Evolutionary conservation across 805 yeast species (phyloP).

Genomic region (Priceomyces castillae): DNA sequence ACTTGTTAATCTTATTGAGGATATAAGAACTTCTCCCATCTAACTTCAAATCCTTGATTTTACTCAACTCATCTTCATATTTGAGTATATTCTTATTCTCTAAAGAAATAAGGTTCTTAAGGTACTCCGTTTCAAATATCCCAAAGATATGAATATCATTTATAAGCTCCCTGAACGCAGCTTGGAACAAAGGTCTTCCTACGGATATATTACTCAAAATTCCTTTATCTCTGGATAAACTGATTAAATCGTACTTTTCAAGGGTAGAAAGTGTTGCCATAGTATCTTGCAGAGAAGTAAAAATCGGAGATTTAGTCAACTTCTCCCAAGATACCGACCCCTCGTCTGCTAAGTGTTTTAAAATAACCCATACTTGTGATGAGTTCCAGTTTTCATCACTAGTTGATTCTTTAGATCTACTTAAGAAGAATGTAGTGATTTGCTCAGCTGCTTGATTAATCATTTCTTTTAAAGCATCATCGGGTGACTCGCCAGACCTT

Average conservation of each 20-base stretch:
- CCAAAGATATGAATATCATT: slow-evolving; percentile 54
- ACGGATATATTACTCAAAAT: slow-evolving; percentile 62
- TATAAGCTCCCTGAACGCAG: slow-evolving; percentile 71
- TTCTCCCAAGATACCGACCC: slow-evolving; percentile 50
- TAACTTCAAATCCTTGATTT: slow-evolving; percentile 51
- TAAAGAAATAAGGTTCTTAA: slow-evolving; percentile 50
- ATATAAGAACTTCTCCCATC: slow-evolving; percentile 64
- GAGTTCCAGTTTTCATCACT: slow-evolving; percentile 53
- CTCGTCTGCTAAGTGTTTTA: slow-evolving; percentile 56
- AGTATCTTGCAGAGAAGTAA: slow-evolving; percentile 52
- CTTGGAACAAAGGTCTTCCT: slow-evolving; percentile 79
- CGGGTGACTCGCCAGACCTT: slow-evolving; percentile 81
- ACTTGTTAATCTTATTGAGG: slow-evolving; percentile 59
- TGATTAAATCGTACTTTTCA: slow-evolving; percentile 76
- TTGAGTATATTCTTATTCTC: slow-evolving; percentile 62
- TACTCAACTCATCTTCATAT: slow-evolving; percentile 70
- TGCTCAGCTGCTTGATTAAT: slow-evolving; percentile 84
- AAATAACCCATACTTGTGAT: slow-evolving; percentile 86
- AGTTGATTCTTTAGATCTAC: slow-evolving; percentile 17
- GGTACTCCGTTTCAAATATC: slow-evolving; percentile 62
- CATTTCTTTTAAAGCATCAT: slow-evolving; percentile 75
- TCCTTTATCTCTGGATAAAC: slow-evolving; percentile 75
- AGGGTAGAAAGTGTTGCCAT: slow-evolving; percentile 54
- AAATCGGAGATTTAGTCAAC: slow-evolving; percentile 55
- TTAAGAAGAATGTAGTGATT: slow-evolving; percentile 72